Conservation (phyloP, 177 flowering plant species). For the Tripterygium wilfordii region DNA sequence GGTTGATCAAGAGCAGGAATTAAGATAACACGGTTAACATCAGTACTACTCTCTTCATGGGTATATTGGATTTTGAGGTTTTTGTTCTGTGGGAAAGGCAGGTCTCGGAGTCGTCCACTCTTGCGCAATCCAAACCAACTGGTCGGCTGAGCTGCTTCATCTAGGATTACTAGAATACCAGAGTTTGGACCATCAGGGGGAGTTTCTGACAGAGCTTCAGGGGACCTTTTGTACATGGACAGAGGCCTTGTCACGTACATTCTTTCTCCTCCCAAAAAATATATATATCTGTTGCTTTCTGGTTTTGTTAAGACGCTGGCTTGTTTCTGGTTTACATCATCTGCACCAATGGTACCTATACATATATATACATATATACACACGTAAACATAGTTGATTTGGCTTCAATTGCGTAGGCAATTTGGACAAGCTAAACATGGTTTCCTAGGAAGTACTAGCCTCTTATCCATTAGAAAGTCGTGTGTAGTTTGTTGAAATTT, state of each 20-base stretch:
- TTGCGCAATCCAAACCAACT: constrained; percentile 28
- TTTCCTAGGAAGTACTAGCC: too few relatives aligned
- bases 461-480: too few relatives aligned
- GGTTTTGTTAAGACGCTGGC: too few relatives aligned
- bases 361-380: too few relatives aligned
- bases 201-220: constrained; percentile 13
- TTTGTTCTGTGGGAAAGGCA: constrained; percentile 21
- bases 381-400: too few relatives aligned
- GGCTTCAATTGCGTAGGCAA: too few relatives aligned
- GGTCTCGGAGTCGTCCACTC: constrained; percentile 3
- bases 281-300: too few relatives aligned
- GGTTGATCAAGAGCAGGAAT: constrained; percentile 46
- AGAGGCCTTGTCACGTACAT: constrained; percentile 52
- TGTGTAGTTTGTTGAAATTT: too few relatives aligned
- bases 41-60: neutral
- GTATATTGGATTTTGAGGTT: constrained; percentile 11
- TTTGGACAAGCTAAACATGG: too few relatives aligned
- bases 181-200: constrained; percentile 49
- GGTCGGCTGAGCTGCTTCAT: constrained; percentile 25
- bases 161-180: constrained; percentile 33
- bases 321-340: too few relatives aligned
- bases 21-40: constrained; percentile 14
- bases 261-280: neutral
- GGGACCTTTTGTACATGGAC: constrained; percentile 19
- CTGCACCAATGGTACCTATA: too few relatives aligned